Conservation (phyloP, 805 yeast species). For the Starmerella asiatica region DNA sequence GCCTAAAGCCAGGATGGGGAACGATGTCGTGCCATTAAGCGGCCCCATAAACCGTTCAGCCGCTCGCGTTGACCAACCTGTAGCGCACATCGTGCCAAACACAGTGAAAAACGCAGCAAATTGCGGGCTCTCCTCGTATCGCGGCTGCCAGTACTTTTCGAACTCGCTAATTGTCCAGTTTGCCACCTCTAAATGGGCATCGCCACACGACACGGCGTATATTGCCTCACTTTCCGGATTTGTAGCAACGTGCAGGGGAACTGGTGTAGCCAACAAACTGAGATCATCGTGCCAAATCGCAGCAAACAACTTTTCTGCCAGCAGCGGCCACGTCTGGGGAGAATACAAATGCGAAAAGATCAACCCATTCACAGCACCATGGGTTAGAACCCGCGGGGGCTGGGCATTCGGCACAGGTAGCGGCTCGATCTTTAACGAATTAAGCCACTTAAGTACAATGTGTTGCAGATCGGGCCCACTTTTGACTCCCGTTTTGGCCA, state of each 20-base stretch:
- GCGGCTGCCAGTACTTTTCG: constrained; percentile 1
- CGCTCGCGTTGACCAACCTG: constrained; percentile 7
- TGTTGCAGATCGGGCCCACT: constrained; percentile 3
- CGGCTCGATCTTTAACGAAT: constrained; percentile 8
- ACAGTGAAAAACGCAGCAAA: constrained; percentile 6
- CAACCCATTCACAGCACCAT: constrained; percentile 2
- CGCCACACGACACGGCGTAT: constrained; percentile 9
- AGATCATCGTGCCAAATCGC: constrained; percentile 7
- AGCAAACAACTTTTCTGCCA: constrained; percentile 13
- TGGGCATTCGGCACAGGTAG: not conserved
- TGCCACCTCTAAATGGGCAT: not conserved
- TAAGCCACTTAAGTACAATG: constrained; percentile 2
- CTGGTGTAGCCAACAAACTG: not conserved
- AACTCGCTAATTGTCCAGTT: constrained; percentile 8
- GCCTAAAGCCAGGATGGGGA: constrained; percentile 16
- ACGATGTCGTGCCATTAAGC: constrained; percentile 4
- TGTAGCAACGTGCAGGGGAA: not conserved
- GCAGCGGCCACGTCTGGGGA: constrained; percentile 12
- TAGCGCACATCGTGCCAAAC: constrained; percentile 5
- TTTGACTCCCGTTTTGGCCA: not conserved
- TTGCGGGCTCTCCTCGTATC: constrained; percentile 2
- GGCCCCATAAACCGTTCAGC: constrained; percentile 6
- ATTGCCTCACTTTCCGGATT: not conserved
- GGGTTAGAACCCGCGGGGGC: constrained; percentile 16
- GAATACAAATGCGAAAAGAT: constrained; percentile 13